A percentile compares a stretch with the other conserved stretches of the same genome.
Conservation (phyloP, 179 eudicot species). For the Drosera spatulata region DNA sequence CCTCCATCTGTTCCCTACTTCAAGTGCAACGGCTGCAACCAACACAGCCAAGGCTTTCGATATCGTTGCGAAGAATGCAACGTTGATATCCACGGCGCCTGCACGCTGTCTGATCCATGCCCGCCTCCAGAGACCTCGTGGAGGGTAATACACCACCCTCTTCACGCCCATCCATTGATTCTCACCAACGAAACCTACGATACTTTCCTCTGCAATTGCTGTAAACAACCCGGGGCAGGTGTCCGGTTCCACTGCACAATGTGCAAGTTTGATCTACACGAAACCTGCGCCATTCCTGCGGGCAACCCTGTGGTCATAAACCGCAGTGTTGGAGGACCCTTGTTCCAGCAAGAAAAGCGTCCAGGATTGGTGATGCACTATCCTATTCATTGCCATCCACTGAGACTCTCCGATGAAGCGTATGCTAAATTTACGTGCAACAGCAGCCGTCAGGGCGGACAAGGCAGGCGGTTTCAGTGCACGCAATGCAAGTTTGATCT, state of each 20-base stretch:
- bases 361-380: slow-evolving; percentile 6
- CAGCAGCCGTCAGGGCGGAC: not conserved
- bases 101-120: not conserved
- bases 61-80: not conserved
- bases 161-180: not conserved
- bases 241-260: slow-evolving; percentile 1
- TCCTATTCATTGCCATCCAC: slow-evolving; percentile 1
- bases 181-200: not conserved
- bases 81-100: not conserved
- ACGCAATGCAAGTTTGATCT: not conserved
- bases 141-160: not conserved
- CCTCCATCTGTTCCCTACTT: too few species aligned
- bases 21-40: not conserved
- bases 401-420: not conserved
- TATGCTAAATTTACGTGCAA: not conserved
- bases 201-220: not conserved
- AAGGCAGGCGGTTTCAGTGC: not conserved
- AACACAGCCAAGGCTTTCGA: not conserved
- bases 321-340: not conserved
- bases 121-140: not conserved
- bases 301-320: not conserved
- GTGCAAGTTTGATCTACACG: not conserved
- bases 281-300: not conserved
- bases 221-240: not conserved
- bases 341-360: slow-evolving; percentile 9